Base-by-base conservation (phyloP, 148 eudicot species). In the Chenopodium album region DNA sequence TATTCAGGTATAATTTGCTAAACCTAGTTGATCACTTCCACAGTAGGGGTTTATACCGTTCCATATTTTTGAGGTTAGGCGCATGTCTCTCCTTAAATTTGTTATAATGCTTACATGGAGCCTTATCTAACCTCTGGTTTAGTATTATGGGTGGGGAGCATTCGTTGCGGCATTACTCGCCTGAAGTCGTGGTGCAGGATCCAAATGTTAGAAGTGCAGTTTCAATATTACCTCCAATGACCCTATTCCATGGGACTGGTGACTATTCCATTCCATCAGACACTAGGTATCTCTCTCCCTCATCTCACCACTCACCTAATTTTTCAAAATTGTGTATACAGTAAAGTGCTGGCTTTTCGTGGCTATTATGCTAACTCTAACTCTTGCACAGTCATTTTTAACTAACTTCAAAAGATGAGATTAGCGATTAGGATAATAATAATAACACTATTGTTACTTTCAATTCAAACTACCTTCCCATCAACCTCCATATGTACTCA, bases 71-170 rank as follows among this genome's bases (percentile, higher is more conserved):
- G 64, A 89, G 99, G 99, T 96, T 44, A 59, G 37, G 68, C 47
- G 41, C 70, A 78, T 48, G 75, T 71, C 63, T 70, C 29, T 72
- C 76, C 65, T 56, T 10, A 20, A 26, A 22, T 82, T 69, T 79
- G 32, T 76, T 62, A 48, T 2, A 75, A 20, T 71, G 59, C 78
- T 73, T 48, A 60, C 72, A 17, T 80, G 71, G 48, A 73, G 67
- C 65, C 65, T 80, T 59, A 76, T 85, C 81, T 77, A 71, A 77
- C 63, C 50, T 76, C 48, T 37, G 79, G 13, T 83, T 31, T 87
- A 96, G 99, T 85, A 92, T 96, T 86, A 96, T 96, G 98, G 98
- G 89, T 82, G 99, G 99, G 28, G 99, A 96, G 84, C 82, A 92
- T 80, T 92, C 95, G 46, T 80, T 96, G 59, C 79, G 50, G 23